Evolutionary conservation across 108 stramenopile genomes (phyloP), one percentile per base, ranked within the genome.

Genomic region (Bacterosira constricta): DNA sequence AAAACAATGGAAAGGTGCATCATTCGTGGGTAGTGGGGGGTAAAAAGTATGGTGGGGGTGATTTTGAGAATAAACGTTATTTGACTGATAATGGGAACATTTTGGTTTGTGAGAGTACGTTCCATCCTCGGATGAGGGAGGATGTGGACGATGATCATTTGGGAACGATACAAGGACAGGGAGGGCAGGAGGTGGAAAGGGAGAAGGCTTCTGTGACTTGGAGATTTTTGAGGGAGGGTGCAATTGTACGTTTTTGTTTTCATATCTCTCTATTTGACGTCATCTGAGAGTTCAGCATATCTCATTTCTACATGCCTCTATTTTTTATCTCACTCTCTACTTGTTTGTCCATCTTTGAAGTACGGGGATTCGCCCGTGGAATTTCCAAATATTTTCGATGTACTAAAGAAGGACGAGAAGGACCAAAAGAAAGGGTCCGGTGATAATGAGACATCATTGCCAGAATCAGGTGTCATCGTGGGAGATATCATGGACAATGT

Each of bases 1-100:
- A 90, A 71, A 55, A 84, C 27, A 46, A 79, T 10, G 92, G 92
- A 4, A 76, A 60, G 5, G 81, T 89, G 10, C 92, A 93, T 66
- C 64, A 77, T 25, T 90, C 89, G 12, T 89, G 86, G 86, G 69
- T 93, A 47, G 79, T 85, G 20, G 92, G 92, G 36, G 88, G 86
- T 3, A 75, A 75, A 25, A 90, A 89, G 72, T 90, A 93, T 49
- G 86, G 88, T 29, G 79, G 79, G 13, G 92, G 92, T 13, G 78
- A 82, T 45, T 93, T 93, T 83, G 88, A 89, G 68, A 90, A 88
- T 66, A 73, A 57, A 64, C 74, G 92, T 13, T 93, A 85, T 63
- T 39, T 89, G 37, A 75, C 67, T 12, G 73, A 82, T 13, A 79
- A 69, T 44, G 79, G 83, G 10, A 79, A 82, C 20, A 79, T 75